Evolutionary conservation across 306 rosid genomes (phyloP), one percentile per base, ranked within the genome.

Genomic region (Alnus rubra): DNA sequence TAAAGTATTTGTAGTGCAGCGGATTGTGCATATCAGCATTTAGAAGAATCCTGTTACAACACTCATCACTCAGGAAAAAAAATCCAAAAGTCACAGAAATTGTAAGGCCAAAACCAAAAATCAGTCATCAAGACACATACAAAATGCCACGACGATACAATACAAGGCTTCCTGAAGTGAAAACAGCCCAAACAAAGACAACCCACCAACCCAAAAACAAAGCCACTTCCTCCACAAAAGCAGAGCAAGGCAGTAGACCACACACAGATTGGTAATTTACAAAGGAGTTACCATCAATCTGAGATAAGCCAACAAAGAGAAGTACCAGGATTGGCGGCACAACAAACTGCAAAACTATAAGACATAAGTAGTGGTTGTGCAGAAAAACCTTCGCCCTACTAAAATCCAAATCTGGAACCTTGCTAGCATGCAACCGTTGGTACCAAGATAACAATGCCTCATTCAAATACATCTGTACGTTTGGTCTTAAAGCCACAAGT

Each of bases 151-250:
- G 87, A 30, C 98, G 96, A 81, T 84, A 91, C 13, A 95, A 85
- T 78, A 84, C 28, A 82, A 93, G 77, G 80, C 84, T 87, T 70
- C 52, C 88, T 2, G 90, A 95, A 64, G 90, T 84, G 76, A 86
- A 89, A 76, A 89, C 53, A 16, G 92, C 83, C 90, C 84, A 83
- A 53, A 95, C 83, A 82, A 87, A 91, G 56, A 80, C 76, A 74
- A 90, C 87, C 99, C 99, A 95, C 98, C 98, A 95, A 71, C 97
- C 98, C 90, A 91, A 76, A 79, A 92, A 91, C 80, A 93, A 73
- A 54, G 90, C 84, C 69, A 79, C 83, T 77, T 90, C 91, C 67
- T 81, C 87, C 74, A 85, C 69, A 63, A 90, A 84, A 48, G 81
- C 77, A 73, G 89, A 85, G 82, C 91, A 84, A 74, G 94, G 88